Percentiles rank a stretch among this genome's conserved stretches.
Evolutionary conservation across 2,329 filamentous ascomycete genomes (phyloP).

Genomic region (Gremmenia infestans): DNA sequence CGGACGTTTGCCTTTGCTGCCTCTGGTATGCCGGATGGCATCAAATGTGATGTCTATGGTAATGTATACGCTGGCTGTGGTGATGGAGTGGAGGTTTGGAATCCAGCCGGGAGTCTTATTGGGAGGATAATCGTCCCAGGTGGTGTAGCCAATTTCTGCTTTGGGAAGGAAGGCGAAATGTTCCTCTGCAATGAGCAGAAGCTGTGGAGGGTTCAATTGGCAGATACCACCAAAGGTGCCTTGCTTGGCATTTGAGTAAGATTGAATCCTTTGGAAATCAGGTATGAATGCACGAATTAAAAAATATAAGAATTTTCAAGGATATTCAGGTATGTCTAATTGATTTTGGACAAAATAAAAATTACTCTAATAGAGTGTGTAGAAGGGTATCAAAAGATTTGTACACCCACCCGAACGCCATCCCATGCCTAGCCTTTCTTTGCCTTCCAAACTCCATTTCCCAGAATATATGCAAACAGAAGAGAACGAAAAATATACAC

Average conservation of each 20-base stretch:
- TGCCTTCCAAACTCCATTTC: too few relatives aligned
- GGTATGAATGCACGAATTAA: too few relatives aligned
- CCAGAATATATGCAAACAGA: too few relatives aligned
- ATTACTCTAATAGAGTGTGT: too few relatives aligned
- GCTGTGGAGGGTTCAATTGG: slow-evolving; percentile 23
- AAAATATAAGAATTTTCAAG: too few relatives aligned
- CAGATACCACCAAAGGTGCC: background rate
- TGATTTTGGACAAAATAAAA: too few relatives aligned
- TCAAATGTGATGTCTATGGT: slow-evolving; percentile 47
- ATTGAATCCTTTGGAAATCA: too few relatives aligned
- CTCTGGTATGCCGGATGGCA: slow-evolving; percentile 54
- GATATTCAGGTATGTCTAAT: too few relatives aligned
- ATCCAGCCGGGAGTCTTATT: slow-evolving; percentile 43
- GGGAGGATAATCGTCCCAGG: slow-evolving; percentile 39
- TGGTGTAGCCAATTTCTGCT: slow-evolving; percentile 27
- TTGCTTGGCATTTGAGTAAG: background rate
- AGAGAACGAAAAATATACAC: too few relatives aligned
- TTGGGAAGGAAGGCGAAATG: slow-evolving; percentile 25
- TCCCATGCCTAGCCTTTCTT: too few relatives aligned
- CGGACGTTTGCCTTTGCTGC: slow-evolving; percentile 51
- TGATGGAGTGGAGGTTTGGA: slow-evolving; percentile 52
- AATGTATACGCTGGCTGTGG: slow-evolving; percentile 53
- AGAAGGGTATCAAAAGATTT: too few relatives aligned
- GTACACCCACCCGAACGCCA: too few relatives aligned
- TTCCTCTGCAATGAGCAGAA: slow-evolving; percentile 26